Evolutionary conservation across 768 basidiomycete species (phyloP).

Genomic region (Lactifluus echinatus): DNA sequence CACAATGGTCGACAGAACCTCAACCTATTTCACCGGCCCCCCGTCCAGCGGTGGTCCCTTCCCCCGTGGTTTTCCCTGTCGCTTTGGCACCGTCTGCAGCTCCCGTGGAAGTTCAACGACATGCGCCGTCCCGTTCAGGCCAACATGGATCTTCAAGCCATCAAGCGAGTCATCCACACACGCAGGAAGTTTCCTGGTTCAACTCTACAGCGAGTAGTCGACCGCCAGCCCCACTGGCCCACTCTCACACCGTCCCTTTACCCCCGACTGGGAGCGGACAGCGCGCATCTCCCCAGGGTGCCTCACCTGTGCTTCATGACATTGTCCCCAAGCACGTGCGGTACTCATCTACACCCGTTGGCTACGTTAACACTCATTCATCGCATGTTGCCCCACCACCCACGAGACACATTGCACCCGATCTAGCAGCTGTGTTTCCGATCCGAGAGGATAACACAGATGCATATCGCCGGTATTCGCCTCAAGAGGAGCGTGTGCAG

Average conservation of each 20-base stretch:
- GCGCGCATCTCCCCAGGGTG: conserved; percentile 2
- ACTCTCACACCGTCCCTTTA: conserved; percentile 1
- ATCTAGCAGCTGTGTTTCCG: conserved; percentile 17
- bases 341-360: not conserved
- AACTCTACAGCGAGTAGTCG: not conserved
- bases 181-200: not conserved
- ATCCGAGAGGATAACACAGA: conserved; percentile 16
- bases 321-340: conserved; percentile 1
- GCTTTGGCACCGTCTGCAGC: conserved; percentile 1
- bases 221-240: not conserved
- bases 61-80: conserved; percentile 3
- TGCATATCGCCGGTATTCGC: conserved; percentile 1
- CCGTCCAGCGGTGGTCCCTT: conserved; percentile 9
- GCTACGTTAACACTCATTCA: not conserved
- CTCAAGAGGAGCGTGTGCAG: conserved; percentile 7
- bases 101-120: not conserved
- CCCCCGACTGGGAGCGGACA: conserved; percentile 1
- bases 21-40: not conserved
- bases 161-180: not conserved
- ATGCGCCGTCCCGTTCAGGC: not conserved
- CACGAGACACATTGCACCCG: conserved; percentile 9
- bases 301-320: not conserved
- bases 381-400: not conserved
- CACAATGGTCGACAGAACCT: conserved; percentile 11
- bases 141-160: not conserved